Conservation (phyloP, 2,329 filamentous ascomycete species). For the Colletotrichum tropicale region DNA sequence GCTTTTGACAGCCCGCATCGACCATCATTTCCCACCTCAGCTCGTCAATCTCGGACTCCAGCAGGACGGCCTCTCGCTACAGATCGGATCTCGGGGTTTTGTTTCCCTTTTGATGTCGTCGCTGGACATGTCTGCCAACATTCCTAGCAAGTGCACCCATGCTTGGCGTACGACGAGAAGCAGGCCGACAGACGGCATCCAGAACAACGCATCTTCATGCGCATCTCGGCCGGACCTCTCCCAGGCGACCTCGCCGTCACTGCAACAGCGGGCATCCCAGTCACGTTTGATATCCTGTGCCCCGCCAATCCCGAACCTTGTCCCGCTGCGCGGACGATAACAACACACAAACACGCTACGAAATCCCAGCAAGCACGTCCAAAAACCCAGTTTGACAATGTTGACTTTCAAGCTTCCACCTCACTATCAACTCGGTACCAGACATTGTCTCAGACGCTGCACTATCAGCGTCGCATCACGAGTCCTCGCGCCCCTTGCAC, state of each 20-base stretch:
- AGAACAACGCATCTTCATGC: neutral
- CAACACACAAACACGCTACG: neutral
- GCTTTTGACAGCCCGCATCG: neutral
- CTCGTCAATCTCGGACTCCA: neutral
- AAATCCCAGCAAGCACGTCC: neutral
- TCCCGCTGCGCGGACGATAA: neutral
- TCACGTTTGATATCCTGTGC: neutral
- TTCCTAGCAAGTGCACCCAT: neutral
- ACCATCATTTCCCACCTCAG: neutral
- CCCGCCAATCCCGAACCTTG: neutral
- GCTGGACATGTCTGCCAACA: neutral
- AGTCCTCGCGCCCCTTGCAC: neutral
- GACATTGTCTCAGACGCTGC: neutral
- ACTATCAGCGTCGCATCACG: neutral
- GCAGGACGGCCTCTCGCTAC: neutral
- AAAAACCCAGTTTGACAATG: neutral
- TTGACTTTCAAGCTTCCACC: neutral
- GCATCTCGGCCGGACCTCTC: neutral
- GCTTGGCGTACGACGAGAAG: neutral
- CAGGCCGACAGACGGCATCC: neutral
- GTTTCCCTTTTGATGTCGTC: neutral
- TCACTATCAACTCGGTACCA: neutral
- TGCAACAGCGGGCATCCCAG: neutral
- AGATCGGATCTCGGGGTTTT: slow-evolving; percentile 3
- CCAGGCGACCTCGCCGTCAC: neutral